Conservation (phyloP, 305 asterid species). For the Striga hermonthica region DNA sequence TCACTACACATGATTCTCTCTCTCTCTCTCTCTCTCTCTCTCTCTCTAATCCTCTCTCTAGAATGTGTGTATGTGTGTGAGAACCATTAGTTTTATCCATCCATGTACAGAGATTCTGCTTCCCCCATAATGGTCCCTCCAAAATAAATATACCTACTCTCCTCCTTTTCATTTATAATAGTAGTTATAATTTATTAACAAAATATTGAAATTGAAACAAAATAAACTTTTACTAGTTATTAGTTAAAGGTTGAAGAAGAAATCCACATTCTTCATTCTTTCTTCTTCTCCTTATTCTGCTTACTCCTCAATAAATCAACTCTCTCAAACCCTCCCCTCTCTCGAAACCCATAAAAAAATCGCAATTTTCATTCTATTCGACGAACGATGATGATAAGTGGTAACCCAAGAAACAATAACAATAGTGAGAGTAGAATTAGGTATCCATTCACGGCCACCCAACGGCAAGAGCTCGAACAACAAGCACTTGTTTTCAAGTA, state of each 20-base stretch:
- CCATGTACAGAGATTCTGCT: slow-evolving; percentile 72
- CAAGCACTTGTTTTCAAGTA: slow-evolving; percentile 73
- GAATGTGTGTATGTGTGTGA: slow-evolving; percentile 27
- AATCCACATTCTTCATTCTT: no score
- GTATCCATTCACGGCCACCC: slow-evolving; percentile 66
- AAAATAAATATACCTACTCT: slow-evolving; percentile 49
- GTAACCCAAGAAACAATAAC: not conserved
- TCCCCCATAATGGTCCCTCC: slow-evolving; percentile 67
- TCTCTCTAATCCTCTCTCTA: not conserved
- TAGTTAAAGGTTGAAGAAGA: no score
- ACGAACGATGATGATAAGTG: slow-evolving; percentile 34
- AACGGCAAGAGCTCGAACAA: slow-evolving; percentile 81
- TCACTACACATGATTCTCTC: no score
- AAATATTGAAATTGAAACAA: no score
- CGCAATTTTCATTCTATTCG: not conserved
- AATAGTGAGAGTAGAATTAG: slow-evolving; percentile 34
- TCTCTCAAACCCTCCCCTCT: not conserved
- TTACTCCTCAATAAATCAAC: not conserved
- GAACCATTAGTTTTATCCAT: slow-evolving; percentile 42
- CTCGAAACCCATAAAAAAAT: not conserved
- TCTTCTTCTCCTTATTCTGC: no score
- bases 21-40: no score
- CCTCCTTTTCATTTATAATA: not conserved
- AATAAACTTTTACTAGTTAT: no score
- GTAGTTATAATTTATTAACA: no score